Conservation (phyloP, 169 alveolate species). For the Plasmodium gonderi region DNA sequence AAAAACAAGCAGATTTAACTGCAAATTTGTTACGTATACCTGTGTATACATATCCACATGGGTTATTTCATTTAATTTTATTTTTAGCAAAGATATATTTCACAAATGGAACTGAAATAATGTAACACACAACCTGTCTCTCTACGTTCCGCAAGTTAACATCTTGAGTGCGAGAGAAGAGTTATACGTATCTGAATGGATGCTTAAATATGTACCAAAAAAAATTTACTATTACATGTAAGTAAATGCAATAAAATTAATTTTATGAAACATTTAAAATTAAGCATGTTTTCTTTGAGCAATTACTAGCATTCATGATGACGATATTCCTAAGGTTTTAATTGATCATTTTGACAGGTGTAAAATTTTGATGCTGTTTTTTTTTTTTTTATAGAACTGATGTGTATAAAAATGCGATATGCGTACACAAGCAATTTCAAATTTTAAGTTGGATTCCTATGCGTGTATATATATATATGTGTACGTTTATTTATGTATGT, state of each 20-base stretch:
- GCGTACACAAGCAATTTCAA: neutral
- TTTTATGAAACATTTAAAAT: neutral
- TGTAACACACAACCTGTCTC: neutral
- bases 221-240: neutral
- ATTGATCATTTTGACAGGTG: neutral
- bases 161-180: neutral
- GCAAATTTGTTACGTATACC: neutral
- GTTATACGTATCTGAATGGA: neutral
- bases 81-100: constrained; percentile 62
- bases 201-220: neutral
- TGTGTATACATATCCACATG: neutral
- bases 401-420: neutral
- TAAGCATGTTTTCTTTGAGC: neutral
- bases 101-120: constrained; percentile 40
- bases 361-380: no score
- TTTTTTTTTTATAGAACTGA: no score
- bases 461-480: no score
- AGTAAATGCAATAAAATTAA: neutral
- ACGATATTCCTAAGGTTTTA: neutral
- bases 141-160: neutral
- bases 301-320: neutral
- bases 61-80: neutral
- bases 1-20: neutral
- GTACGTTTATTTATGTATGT: no score
- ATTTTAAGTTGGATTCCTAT: neutral